Percentiles rank a stretch among this genome's conserved stretches.
phyloP scores from a whole-genome alignment of 2,329 filamentous ascomycete genomes.

The Aquanectria penicillioides region DNA sequence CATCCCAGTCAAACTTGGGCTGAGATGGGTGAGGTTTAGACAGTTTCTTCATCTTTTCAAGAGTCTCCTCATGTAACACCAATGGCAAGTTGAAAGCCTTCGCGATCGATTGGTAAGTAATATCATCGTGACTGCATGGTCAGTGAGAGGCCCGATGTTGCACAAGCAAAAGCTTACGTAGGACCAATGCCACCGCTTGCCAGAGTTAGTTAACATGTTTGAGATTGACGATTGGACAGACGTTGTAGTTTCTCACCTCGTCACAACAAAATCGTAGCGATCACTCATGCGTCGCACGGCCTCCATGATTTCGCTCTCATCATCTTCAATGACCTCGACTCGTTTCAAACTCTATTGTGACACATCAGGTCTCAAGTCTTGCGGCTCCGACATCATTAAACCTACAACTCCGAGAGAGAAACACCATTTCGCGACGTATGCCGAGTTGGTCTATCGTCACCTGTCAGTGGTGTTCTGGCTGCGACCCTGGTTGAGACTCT shows the following conservation, averaged over 20 bases:
- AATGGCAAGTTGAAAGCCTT: constrained; percentile 85
- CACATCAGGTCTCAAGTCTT: neutral
- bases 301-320: constrained; percentile 90
- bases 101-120: constrained; percentile 94
- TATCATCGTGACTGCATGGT: constrained; percentile 85
- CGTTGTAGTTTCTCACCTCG: constrained; percentile 61
- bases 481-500: neutral
- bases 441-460: constrained; percentile 67
- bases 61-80: constrained; percentile 79
- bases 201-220: constrained; percentile 22
- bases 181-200: constrained; percentile 88
- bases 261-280: constrained; percentile 94
- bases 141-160: constrained; percentile 20
- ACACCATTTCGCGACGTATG: constrained; percentile 72
- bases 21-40: constrained; percentile 79
- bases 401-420: constrained; percentile 69
- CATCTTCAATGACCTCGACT: constrained; percentile 93
- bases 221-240: neutral
- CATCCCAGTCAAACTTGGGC: constrained; percentile 84
- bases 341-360: constrained; percentile 74
- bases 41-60: constrained; percentile 83
- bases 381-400: neutral
- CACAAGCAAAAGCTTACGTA: constrained; percentile 68
- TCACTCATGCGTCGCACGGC: constrained; percentile 87
- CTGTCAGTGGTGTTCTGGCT: neutral